Evolutionary conservation across 2,329 filamentous ascomycete species (phyloP).

Genomic region (Monilinia fructigena): DNA sequence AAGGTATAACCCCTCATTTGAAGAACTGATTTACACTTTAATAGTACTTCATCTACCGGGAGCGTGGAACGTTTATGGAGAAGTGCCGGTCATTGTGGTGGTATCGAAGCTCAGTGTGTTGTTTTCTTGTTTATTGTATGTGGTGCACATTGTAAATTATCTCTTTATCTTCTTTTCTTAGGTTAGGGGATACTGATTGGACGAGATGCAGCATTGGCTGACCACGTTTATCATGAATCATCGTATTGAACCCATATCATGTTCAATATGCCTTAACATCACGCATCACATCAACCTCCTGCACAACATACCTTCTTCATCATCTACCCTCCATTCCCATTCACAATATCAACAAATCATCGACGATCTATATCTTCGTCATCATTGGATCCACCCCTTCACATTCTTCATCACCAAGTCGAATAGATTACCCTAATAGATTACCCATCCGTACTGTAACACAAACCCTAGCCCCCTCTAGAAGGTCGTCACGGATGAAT

Average conservation of each 20-base stretch:
- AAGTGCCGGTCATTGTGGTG: constrained; percentile 1
- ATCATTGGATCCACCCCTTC: background rate
- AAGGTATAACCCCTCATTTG: constrained; percentile 8
- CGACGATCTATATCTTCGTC: too few relatives aligned
- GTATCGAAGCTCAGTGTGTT: background rate
- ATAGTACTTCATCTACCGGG: constrained; percentile 9
- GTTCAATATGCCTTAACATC: too few relatives aligned
- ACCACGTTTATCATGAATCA: too few relatives aligned
- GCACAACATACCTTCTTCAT: background rate
- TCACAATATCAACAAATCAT: too few relatives aligned
- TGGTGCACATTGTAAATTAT: background rate
- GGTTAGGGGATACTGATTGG: too few relatives aligned
- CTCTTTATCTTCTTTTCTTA: background rate
- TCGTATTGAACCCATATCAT: too few relatives aligned
- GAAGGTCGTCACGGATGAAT: background rate
- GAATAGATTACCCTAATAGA: background rate
- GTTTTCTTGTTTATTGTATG: background rate
- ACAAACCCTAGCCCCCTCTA: constrained; percentile 6
- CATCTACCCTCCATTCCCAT: background rate
- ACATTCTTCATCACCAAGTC: background rate
- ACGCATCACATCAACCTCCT: background rate
- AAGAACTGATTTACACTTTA: background rate
- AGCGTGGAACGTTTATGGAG: background rate
- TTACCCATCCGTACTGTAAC: background rate
- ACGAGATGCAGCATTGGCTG: too few relatives aligned